Percentiles rank a stretch among this genome's conserved stretches.
Conservation (phyloP, 2,329 filamentous ascomycete genomes). For the Fusarium pseudocircinatum region DNA sequence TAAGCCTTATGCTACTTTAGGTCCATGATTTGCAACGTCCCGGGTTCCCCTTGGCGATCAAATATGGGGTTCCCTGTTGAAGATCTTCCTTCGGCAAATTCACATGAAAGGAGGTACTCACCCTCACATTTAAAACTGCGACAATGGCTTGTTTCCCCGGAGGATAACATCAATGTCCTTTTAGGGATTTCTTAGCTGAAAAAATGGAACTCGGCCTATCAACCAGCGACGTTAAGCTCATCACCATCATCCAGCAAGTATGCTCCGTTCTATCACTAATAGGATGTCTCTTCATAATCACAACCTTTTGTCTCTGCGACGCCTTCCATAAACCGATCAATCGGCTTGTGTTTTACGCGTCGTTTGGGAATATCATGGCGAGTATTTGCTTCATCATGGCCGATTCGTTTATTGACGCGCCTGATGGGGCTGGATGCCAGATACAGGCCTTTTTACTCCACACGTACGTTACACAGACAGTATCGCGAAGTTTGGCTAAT, state of each 20-base stretch:
- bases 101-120: neutral
- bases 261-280: neutral
- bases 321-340: neutral
- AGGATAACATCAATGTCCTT: accelerated
- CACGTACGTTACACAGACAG: neutral
- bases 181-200: neutral
- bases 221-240: neutral
- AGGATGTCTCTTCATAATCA: conserved; percentile 6
- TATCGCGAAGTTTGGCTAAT: neutral
- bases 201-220: neutral
- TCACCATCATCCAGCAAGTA: conserved; percentile 13
- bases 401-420: neutral
- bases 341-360: neutral
- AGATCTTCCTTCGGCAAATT: neutral
- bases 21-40: neutral
- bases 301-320: conserved; percentile 2
- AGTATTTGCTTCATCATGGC: conserved; percentile 15
- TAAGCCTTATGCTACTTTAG: neutral
- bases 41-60: neutral
- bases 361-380: conserved; percentile 6
- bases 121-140: neutral
- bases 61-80: neutral
- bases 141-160: accelerated
- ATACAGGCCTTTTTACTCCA: neutral
- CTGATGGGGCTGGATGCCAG: neutral